Evolutionary conservation across 805 yeast genomes (phyloP).

Genomic region (Ogataea degrootiae): DNA sequence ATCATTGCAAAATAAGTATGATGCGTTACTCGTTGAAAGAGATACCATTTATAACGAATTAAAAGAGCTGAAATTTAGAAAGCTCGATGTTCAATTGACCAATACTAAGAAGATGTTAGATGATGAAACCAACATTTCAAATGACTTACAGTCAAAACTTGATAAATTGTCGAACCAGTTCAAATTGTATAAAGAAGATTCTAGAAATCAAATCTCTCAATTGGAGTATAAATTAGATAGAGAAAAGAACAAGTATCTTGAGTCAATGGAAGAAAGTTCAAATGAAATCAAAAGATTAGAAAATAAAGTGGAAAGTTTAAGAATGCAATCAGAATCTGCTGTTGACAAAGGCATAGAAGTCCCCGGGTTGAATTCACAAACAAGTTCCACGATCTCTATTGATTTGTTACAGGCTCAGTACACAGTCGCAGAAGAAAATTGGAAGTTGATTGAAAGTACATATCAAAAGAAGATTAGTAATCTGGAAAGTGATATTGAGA

Average conservation of each 20-base stretch:
- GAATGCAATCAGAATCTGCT: conserved; percentile 56
- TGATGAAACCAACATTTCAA: conserved; percentile 30
- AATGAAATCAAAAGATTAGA: conserved; percentile 58
- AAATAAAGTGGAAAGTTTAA: conserved; percentile 59
- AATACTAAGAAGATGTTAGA: conserved; percentile 29
- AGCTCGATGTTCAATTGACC: conserved; percentile 29
- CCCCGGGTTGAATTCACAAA: not conserved
- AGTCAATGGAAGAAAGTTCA: conserved; percentile 28
- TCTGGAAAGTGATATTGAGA: conserved; percentile 42
- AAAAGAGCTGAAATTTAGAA: conserved; percentile 30
- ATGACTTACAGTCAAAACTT: conserved; percentile 17
- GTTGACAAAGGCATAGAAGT: conserved; percentile 6
- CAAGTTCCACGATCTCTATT: conserved; percentile 11
- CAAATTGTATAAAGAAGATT: conserved; percentile 20
- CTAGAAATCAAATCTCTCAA: conserved; percentile 19
- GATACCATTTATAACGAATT: conserved; percentile 24
- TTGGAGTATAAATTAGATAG: conserved; percentile 27
- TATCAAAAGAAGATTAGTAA: conserved; percentile 44
- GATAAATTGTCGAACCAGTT: conserved; percentile 19
- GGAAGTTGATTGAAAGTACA: conserved; percentile 75
- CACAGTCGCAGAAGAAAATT: conserved; percentile 70
- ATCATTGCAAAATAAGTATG: conserved; percentile 20
- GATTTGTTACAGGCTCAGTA: conserved; percentile 66
- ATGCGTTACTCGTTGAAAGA: conserved; percentile 20
- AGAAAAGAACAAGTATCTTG: conserved; percentile 22